Evolutionary conservation across 2,329 filamentous ascomycete genomes (phyloP), one percentile per base, ranked within the genome.

Genomic region (Thelonectria blattea): DNA sequence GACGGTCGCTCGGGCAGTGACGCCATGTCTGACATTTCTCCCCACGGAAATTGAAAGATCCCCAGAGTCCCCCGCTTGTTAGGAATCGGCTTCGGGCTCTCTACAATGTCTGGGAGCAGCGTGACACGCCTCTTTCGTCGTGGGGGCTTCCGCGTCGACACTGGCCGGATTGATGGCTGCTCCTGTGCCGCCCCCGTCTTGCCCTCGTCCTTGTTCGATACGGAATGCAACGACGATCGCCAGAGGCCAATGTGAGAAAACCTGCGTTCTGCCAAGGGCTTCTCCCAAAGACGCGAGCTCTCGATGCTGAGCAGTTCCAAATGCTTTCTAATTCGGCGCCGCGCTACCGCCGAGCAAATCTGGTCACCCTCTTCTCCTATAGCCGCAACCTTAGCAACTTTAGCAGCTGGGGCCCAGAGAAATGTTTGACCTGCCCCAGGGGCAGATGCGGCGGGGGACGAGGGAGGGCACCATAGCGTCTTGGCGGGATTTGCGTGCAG

Each of bases 21-120:
- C 10, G 82, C 81, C 54, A 79, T 80, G 71, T 88, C 85, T 18
- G 86, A 88, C 66, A 75, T 83, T 74, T 88, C 86, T 14, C 87
- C 87, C 85, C 85, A 88, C 2, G 87, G 85, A 65, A 88, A 88
- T 66, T 87, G 84, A 75, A 88, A 89, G 67, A 89, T 84, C 5
- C 86, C 87, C 17, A 89, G 78, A 11, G 85, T 88, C 12, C 80
- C 85, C 43, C 81, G 79, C 73, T 83, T 85, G 70, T 87, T 78
- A 5, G 82, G 81, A 5, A 89, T 75, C 37, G 85, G 86, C 68
- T 84, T 75, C 4, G 87, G 87, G 63, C 80, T 87, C 71, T 89
- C 87, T 34, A 87, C 69, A 61, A 89, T 89, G 69, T 89, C 87
- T 14, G 87, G 85, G 5, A 89, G 79, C 47, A 82, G 71, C 8